A percentile compares a stretch with the other conserved stretches of the same genome.
These are phyloP conservation scores for Metschnikowia lochheadii DNA, from an alignment of 805 yeast genomes.

Conservation along the genomic window DNA sequence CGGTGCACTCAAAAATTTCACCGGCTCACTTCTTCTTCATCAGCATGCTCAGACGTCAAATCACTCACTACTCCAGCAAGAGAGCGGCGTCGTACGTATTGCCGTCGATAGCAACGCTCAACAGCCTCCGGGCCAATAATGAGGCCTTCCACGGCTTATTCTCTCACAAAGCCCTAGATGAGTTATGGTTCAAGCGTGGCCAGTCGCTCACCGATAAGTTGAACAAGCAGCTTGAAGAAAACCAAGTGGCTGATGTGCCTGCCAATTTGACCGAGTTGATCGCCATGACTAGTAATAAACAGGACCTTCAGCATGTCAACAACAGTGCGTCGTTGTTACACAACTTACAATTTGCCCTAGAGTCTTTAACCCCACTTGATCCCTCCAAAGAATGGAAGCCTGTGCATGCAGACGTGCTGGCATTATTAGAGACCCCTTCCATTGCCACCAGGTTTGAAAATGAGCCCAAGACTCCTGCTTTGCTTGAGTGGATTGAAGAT, in stretches of 20 bases:
- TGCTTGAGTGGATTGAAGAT: conserved; percentile 46
- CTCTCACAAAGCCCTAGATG: conserved; percentile 43
- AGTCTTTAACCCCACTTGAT: conserved; percentile 33
- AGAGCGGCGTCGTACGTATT: conserved; percentile 30
- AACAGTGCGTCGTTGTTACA: conserved; percentile 45
- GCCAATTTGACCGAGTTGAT: conserved; percentile 31
- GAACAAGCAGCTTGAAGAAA: conserved; percentile 32
- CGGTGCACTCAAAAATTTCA: conserved; percentile 2
- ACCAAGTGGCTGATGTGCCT: conserved; percentile 26
- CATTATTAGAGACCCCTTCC: conserved; percentile 45
- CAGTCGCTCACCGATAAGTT: conserved; percentile 35
- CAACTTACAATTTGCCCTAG: conserved; percentile 47
- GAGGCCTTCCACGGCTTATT: conserved; percentile 48
- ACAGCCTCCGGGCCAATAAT: conserved; percentile 22
- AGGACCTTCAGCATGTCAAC: conserved; percentile 42
- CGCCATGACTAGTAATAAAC: conserved; percentile 40
- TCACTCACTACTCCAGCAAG: conserved; percentile 1
- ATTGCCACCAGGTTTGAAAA: conserved; percentile 28
- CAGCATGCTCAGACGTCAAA: conserved; percentile 5
- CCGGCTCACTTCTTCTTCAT: neutral
- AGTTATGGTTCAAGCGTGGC: conserved; percentile 48
- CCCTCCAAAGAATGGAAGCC: conserved; percentile 16
- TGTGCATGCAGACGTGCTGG: conserved; percentile 21
- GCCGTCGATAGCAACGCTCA: conserved; percentile 31
- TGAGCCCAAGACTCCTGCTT: conserved; percentile 30